These are phyloP conservation scores for Globisporangium megalacanthum DNA, from an alignment of 352 stramenopile genomes.

Conservation along the genomic window DNA sequence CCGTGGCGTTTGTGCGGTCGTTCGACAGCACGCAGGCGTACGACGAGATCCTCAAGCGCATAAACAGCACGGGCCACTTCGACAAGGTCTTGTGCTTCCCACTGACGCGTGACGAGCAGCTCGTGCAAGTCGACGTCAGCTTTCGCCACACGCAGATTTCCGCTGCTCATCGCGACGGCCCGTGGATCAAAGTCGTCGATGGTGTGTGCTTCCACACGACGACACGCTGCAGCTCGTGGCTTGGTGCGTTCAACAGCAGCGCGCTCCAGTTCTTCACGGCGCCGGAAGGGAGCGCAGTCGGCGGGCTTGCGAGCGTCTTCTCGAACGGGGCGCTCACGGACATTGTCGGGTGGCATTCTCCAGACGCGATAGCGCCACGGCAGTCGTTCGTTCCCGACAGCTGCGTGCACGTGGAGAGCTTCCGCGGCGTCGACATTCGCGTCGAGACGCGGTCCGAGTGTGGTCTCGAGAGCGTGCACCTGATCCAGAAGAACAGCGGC, in stretches of 20 bases:
- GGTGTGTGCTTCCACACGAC: conserved; percentile 63
- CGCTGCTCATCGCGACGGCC: neutral
- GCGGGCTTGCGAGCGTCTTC: conserved; percentile 19
- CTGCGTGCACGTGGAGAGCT: conserved; percentile 21
- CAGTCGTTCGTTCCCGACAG: conserved; percentile 19
- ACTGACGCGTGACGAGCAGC: conserved; percentile 23
- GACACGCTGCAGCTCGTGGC: conserved; percentile 47
- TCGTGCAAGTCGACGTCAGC: conserved; percentile 50
- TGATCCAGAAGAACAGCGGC: conserved; percentile 40
- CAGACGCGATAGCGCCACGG: neutral
- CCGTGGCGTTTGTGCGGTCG: conserved; percentile 21
- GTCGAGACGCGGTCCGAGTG: conserved; percentile 30
- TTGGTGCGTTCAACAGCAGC: conserved; percentile 29
- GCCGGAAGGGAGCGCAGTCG: conserved; percentile 22
- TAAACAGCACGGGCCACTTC: conserved; percentile 15
- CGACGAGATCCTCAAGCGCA: conserved; percentile 22
- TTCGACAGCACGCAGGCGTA: conserved; percentile 25
- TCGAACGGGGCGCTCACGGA: conserved; percentile 31
- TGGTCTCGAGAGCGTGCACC: conserved; percentile 38
- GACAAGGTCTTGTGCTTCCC: conserved; percentile 26
- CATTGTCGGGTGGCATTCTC: conserved; percentile 24
- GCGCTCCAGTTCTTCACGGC: conserved; percentile 40
- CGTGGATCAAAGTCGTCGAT: conserved; percentile 19
- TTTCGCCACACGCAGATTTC: conserved; percentile 3
- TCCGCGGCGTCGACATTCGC: conserved; percentile 33